These are phyloP conservation scores for Kalaharituber pfeilii DNA, from an alignment of 2,329 filamentous ascomycete species.

Conservation along the genomic window DNA sequence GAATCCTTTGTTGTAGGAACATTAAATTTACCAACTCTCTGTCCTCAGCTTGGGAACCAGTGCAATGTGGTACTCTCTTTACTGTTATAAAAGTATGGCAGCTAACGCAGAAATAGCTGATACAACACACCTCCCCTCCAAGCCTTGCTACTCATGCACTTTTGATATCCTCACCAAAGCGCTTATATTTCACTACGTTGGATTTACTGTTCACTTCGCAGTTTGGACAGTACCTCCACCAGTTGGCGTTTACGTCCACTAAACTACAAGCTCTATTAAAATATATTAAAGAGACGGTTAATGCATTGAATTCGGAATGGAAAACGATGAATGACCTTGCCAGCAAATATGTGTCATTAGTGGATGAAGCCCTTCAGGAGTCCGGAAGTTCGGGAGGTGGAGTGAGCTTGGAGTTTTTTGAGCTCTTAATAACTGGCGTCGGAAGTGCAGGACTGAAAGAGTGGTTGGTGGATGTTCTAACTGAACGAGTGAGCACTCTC, in stretches of 20 bases:
- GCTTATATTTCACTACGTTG: slow-evolving; percentile 50
- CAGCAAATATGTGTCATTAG: slow-evolving; percentile 54
- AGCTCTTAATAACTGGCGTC: slow-evolving; percentile 22
- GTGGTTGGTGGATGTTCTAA: slow-evolving; percentile 72
- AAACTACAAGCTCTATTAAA: slow-evolving; percentile 71
- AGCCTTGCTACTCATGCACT: slow-evolving; percentile 14
- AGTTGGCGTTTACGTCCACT: slow-evolving; percentile 73
- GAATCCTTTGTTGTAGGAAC: slow-evolving; percentile 23
- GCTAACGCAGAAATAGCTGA: not conserved
- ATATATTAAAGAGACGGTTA: slow-evolving; percentile 66
- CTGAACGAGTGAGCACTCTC: slow-evolving; percentile 47
- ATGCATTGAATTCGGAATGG: slow-evolving; percentile 67
- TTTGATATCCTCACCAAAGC: slow-evolving; percentile 15
- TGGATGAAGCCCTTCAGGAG: slow-evolving; percentile 52
- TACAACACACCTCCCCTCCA: not conserved
- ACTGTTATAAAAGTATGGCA: not conserved
- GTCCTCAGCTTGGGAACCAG: slow-evolving; percentile 12
- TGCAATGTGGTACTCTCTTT: slow-evolving; percentile 13
- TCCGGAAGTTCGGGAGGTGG: slow-evolving; percentile 12
- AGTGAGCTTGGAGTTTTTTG: slow-evolving; percentile 22
- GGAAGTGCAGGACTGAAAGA: slow-evolving; percentile 46
- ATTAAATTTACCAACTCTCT: slow-evolving; percentile 21
- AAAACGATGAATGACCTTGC: slow-evolving; percentile 67
- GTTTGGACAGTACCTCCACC: slow-evolving; percentile 61
- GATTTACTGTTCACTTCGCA: slow-evolving; percentile 69